These are phyloP conservation scores for Agapanthus africanus DNA, from an alignment of 106 monocot species.

Conservation along the genomic window DNA sequence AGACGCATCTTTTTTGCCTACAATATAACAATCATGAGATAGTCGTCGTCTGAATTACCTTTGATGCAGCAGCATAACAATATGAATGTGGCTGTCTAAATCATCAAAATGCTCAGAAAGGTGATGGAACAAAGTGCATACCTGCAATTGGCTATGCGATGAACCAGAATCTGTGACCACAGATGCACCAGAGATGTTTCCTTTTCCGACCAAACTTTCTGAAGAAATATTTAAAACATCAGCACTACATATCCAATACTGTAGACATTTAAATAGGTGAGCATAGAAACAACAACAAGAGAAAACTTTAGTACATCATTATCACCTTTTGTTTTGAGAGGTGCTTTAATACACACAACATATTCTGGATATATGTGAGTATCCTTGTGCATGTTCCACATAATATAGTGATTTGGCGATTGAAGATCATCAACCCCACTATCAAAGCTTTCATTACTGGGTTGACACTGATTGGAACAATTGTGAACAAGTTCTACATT, in stretches of 20 bases:
- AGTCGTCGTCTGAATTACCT: background rate
- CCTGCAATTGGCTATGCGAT: constrained; percentile 27
- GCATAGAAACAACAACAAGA: background rate
- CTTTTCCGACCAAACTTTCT: constrained; percentile 52
- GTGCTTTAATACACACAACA: constrained; percentile 47
- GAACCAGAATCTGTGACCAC: constrained; percentile 29
- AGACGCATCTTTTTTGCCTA: no score
- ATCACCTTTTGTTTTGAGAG: constrained; percentile 55
- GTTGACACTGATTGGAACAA: constrained; percentile 50
- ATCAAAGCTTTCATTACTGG: constrained; percentile 50
- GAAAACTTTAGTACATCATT: constrained; percentile 1
- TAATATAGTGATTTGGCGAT: constrained; percentile 58
- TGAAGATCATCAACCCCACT: constrained; percentile 63
- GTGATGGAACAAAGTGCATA: constrained; percentile 1
- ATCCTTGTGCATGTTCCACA: constrained; percentile 53
- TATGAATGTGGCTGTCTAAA: background rate
- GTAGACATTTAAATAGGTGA: no score
- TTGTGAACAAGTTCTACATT: constrained; percentile 44
- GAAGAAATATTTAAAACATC: constrained; percentile 26
- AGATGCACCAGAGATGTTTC: constrained; percentile 36
- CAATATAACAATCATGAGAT: background rate
- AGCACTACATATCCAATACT: no score
- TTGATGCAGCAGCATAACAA: background rate
- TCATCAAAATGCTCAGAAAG: background rate
- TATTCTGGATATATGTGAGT: constrained; percentile 64